These are phyloP conservation scores for Bryoglossum gracile DNA, from an alignment of 495 filamentous ascomycete species.

Conservation along the genomic window DNA sequence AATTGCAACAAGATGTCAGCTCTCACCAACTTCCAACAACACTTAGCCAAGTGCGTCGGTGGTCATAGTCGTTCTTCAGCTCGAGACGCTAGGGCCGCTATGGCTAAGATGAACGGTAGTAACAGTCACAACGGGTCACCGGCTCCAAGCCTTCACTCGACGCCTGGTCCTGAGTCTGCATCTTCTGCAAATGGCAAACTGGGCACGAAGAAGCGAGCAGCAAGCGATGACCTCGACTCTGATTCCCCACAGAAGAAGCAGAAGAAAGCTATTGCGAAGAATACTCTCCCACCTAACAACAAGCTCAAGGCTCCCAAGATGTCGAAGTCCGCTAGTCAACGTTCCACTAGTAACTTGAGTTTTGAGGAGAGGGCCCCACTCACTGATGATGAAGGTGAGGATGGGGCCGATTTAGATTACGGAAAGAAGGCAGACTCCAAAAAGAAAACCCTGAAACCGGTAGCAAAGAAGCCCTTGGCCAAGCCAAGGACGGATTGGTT, in stretches of 20 bases:
- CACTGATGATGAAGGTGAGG: slow-evolving; percentile 27
- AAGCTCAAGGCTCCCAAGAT: slow-evolving; percentile 23
- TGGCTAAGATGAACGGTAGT: slow-evolving; percentile 42
- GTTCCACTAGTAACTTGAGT: slow-evolving; percentile 18
- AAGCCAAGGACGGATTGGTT: no score
- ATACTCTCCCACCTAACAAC: not conserved
- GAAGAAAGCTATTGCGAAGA: slow-evolving; percentile 21
- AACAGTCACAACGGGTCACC: slow-evolving; percentile 43
- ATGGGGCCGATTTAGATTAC: slow-evolving; percentile 24
- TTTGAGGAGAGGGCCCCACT: slow-evolving; percentile 19
- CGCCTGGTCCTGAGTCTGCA: slow-evolving; percentile 45
- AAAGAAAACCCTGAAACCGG: no score
- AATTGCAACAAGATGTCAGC: slow-evolving; percentile 54
- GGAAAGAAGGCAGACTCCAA: no score
- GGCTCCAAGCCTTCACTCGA: slow-evolving; percentile 50
- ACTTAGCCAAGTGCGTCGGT: slow-evolving; percentile 75
- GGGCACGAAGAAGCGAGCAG: slow-evolving; percentile 42
- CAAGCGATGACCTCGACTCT: slow-evolving; percentile 25
- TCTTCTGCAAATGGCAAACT: slow-evolving; percentile 11
- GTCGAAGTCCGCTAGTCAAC: slow-evolving; percentile 13
- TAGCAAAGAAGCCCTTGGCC: no score
- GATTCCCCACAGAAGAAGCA: slow-evolving; percentile 29
- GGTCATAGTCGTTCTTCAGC: slow-evolving; percentile 63
- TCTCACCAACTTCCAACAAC: slow-evolving; percentile 58
- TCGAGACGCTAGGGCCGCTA: slow-evolving; percentile 48